Percentiles rank a stretch among this genome's conserved stretches.
Evolutionary conservation across 164 flowering plant species (phyloP).

Genomic region (Platanus orientalis): DNA sequence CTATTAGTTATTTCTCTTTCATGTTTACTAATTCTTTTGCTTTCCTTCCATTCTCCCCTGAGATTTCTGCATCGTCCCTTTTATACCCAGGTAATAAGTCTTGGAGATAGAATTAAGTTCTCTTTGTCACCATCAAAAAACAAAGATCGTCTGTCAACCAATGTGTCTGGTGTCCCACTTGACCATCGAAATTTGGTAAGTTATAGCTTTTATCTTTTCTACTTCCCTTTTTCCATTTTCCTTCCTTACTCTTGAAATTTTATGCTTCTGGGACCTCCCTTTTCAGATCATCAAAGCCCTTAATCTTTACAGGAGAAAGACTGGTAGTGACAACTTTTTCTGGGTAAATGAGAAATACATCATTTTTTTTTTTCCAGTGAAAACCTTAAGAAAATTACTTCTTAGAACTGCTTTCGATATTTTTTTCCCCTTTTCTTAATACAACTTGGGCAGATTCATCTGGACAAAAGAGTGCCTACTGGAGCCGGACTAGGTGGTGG

Average conservation of each 20-base stretch:
- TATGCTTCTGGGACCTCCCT: slow-evolving; percentile 3
- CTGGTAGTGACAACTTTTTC: slow-evolving; percentile 71
- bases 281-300: slow-evolving; percentile 92
- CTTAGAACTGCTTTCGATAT: background rate
- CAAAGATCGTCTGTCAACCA: slow-evolving; percentile 76
- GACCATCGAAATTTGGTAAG: slow-evolving; percentile 82
- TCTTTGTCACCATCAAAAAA: slow-evolving; percentile 72
- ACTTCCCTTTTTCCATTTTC: background rate
- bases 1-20: no score
- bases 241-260: slow-evolving; percentile 1
- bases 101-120: slow-evolving; percentile 87
- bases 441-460: slow-evolving; percentile 62
- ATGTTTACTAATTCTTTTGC: background rate
- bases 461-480: slow-evolving; percentile 91
- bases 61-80: background rate
- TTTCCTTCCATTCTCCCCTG: background rate
- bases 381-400: background rate
- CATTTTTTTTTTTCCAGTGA: background rate
- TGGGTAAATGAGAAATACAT: slow-evolving; percentile 48
- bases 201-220: background rate
- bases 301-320: slow-evolving; percentile 83
- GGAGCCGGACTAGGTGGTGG: slow-evolving; percentile 99
- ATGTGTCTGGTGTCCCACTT: slow-evolving; percentile 86
- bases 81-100: slow-evolving; percentile 68
- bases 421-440: background rate